Evolutionary conservation across 805 yeast species (phyloP), one percentile per base, ranked within the genome.

Genomic region (Wickerhamomyces alni): DNA sequence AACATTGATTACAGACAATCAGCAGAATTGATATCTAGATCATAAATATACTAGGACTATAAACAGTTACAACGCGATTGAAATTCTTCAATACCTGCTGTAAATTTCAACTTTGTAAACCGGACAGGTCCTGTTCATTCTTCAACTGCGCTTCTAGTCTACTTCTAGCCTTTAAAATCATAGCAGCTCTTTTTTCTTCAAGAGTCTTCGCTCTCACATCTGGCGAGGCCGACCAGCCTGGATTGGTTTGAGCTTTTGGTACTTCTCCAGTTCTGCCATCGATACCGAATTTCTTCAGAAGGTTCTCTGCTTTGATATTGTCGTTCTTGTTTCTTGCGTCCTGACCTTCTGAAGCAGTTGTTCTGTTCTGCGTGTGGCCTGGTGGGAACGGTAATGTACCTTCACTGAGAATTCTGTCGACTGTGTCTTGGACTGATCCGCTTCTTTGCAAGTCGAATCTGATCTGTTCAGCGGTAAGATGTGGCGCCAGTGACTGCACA

Each of bases 401-500:
- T 29, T 71, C 75, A 38, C 73, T 72, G 56, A 91, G 67, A 46
- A 74, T 80, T 33, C 79, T 71, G 37, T 87, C 85, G 9, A 88
- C 80, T 0, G 98, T 89, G 8, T 62, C 73, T 58, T 87, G 89
- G 1, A 89, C 89, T 8, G 84, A 80, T 0, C 95, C 94, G 0
- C 93, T 77, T 43, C 76, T 68, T 52, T 80, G 78, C 45, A 93
- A 70, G 57, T 84, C 95, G 45, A 70, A 68, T 44, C 80, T 69
- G 44, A 93, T 87, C 55, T 85, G 94, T 8, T 74, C 84, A 4
- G 63, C 71, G 2, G 84, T 69, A 25, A 86, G 63, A 17, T 69
- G 67, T 4, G 97, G 96, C 0, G 88, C 95, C 40, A 91, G 68
- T 31, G 87, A 78, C 50, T 79, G 84, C 2, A 91, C 96, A 0